These are phyloP conservation scores for Biscutella laevigata DNA, from an alignment of 441 rosid genomes.

Conservation along the genomic window DNA sequence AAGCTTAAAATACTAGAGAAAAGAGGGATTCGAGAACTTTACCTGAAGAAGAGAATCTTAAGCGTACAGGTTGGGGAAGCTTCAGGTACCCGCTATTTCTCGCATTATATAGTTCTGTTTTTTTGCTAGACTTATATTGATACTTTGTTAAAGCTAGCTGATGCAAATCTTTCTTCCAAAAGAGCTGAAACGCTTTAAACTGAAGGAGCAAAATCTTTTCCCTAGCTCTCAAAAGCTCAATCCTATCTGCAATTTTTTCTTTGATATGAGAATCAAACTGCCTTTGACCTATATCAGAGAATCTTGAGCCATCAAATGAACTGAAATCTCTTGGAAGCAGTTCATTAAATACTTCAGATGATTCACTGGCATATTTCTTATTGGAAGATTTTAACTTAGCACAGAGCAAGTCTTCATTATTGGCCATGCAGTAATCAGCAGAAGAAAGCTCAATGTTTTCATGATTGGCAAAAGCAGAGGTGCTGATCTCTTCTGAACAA, in stretches of 20 bases:
- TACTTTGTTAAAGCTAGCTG: slow-evolving; percentile 42
- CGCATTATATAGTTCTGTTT: slow-evolving; percentile 48
- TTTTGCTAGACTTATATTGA: slow-evolving; percentile 61
- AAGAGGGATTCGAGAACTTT: slow-evolving; percentile 10
- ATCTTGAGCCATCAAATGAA: slow-evolving; percentile 30
- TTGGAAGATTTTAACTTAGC: slow-evolving; percentile 46
- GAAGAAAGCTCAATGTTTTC: slow-evolving; percentile 20
- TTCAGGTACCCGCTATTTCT: slow-evolving; percentile 43
- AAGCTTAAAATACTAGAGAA: background rate
- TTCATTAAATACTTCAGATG: slow-evolving; percentile 45
- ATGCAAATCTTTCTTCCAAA: slow-evolving; percentile 82
- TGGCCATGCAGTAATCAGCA: slow-evolving; percentile 15
- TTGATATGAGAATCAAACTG: slow-evolving; percentile 34
- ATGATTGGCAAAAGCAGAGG: slow-evolving; percentile 26
- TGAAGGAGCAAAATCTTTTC: slow-evolving; percentile 74
- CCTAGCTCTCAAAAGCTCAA: slow-evolving; percentile 46
- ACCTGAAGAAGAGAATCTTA: slow-evolving; percentile 68
- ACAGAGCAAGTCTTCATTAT: slow-evolving; percentile 30
- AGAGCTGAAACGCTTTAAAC: slow-evolving; percentile 63
- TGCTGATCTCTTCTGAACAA: slow-evolving; percentile 19
- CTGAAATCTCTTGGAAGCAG: slow-evolving; percentile 40
- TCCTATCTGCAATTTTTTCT: slow-evolving; percentile 43
- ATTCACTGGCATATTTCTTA: slow-evolving; percentile 53
- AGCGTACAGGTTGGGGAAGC: slow-evolving; percentile 55
- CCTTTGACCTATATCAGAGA: slow-evolving; percentile 16